Percentiles rank a stretch among this genome's conserved stretches.
These are phyloP conservation scores for Termitomyces sp. DNA, from an alignment of 768 basidiomycete genomes.

Conservation along the genomic window DNA sequence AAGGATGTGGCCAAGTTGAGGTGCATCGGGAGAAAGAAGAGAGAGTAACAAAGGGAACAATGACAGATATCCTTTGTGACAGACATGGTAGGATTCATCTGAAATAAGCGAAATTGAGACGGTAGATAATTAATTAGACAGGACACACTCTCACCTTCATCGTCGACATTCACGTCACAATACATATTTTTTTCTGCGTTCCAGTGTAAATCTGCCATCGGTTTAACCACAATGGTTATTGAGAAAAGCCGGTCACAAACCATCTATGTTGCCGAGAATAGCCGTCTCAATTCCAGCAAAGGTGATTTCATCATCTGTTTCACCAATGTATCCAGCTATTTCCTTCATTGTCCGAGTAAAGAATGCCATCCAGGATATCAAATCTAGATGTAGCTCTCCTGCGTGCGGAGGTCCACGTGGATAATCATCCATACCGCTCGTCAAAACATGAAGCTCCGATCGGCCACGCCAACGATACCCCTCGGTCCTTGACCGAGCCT, in stretches of 20 bases:
- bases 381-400: constrained; percentile 89
- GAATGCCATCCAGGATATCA: constrained; percentile 96
- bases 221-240: neutral
- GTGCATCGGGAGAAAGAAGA: constrained; percentile 71
- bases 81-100: constrained; percentile 93
- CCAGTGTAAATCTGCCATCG: constrained; percentile 80
- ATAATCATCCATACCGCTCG: constrained; percentile 96
- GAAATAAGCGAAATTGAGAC: constrained; percentile 6
- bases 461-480: constrained; percentile 95
- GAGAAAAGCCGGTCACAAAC: constrained; percentile 31
- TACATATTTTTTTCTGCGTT: constrained; percentile 87
- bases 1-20: constrained; percentile 76
- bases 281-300: constrained; percentile 76
- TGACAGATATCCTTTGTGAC: constrained; percentile 90
- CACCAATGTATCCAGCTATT: constrained; percentile 82
- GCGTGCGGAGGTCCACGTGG: constrained; percentile 85
- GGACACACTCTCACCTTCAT: constrained; percentile 58
- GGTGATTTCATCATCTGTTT: constrained; percentile 76
- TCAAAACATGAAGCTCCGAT: constrained; percentile 80
- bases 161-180: constrained; percentile 82
- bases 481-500: constrained; percentile 81
- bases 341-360: constrained; percentile 92
- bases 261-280: constrained; percentile 81
- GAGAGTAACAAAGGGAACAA: constrained; percentile 90
- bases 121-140: neutral